Conservation (phyloP, 352 stramenopile genomes). For the Elongisporangium prolatum region DNA sequence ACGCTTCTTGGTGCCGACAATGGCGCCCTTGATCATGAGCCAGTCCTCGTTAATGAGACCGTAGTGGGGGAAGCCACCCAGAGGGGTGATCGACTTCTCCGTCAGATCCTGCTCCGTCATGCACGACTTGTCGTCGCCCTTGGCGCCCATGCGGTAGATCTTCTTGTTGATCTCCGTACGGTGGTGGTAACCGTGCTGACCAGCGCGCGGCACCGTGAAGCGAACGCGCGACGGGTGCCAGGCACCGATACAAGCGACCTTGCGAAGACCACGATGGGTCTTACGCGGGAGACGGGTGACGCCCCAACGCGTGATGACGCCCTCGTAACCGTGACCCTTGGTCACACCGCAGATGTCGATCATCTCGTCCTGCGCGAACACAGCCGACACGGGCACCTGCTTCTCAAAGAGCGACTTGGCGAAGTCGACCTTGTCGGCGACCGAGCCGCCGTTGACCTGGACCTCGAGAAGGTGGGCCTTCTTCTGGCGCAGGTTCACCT, state of each 20-base stretch:
- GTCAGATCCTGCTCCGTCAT: constrained; percentile 99
- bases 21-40: constrained; percentile 99
- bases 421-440: constrained; percentile 99
- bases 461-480: constrained; percentile 99
- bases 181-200: constrained; percentile 99
- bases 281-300: constrained; percentile 99
- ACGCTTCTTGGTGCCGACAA: constrained; percentile 99
- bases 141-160: constrained; percentile 98
- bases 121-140: constrained; percentile 92
- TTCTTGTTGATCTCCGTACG: constrained; percentile 99
- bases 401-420: constrained; percentile 99
- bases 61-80: constrained; percentile 99
- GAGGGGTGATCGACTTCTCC: constrained; percentile 99
- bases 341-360: constrained; percentile 99
- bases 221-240: constrained; percentile 99
- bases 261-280: constrained; percentile 99
- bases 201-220: constrained; percentile 97
- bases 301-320: constrained; percentile 99
- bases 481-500: constrained; percentile 99
- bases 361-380: constrained; percentile 97
- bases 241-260: constrained; percentile 99
- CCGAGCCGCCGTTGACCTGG: constrained; percentile 98
- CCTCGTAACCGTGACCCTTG: constrained; percentile 99
- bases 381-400: constrained; percentile 95
- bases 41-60: constrained; percentile 99